Evolutionary conservation across 345 rosid genomes (phyloP).

Genomic region (Hibiscus tridactylites): DNA sequence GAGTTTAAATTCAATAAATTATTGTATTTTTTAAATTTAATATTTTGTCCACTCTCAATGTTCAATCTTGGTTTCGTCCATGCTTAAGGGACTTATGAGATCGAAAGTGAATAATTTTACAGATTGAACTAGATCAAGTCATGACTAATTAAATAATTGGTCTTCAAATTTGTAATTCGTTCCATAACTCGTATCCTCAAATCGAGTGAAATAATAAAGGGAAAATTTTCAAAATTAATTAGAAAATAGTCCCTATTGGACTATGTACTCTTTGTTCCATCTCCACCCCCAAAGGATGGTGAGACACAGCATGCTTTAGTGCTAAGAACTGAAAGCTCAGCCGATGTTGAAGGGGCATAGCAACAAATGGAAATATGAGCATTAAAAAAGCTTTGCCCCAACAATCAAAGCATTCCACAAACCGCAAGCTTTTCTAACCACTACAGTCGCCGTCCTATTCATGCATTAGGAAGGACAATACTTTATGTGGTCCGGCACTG

Average conservation of each 20-base stretch:
- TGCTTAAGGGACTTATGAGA: too few species aligned
- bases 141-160: too few species aligned
- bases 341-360: slow-evolving; percentile 7
- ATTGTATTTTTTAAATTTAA: too few species aligned
- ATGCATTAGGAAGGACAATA: not conserved
- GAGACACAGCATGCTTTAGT: slow-evolving; percentile 12
- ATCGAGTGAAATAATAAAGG: too few species aligned
- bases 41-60: too few species aligned
- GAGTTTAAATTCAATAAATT: too few species aligned
- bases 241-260: not conserved
- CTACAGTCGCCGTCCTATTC: not conserved
- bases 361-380: slow-evolving; percentile 13
- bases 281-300: slow-evolving; percentile 7
- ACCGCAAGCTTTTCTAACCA: slow-evolving; percentile 20
- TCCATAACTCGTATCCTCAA: too few species aligned
- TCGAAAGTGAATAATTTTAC: too few species aligned
- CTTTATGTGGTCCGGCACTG: slow-evolving; percentile 4
- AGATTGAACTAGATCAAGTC: too few species aligned
- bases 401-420: slow-evolving; percentile 16
- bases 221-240: too few species aligned
- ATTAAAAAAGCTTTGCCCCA: slow-evolving; percentile 12
- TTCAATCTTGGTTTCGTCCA: too few species aligned
- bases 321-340: slow-evolving; percentile 10
- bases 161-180: too few species aligned
- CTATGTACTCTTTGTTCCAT: slow-evolving; percentile 16